Evolutionary conservation across 2,329 filamentous ascomycete genomes (phyloP), one percentile per base, ranked within the genome.

Genomic region (Metarhizium brunneum): DNA sequence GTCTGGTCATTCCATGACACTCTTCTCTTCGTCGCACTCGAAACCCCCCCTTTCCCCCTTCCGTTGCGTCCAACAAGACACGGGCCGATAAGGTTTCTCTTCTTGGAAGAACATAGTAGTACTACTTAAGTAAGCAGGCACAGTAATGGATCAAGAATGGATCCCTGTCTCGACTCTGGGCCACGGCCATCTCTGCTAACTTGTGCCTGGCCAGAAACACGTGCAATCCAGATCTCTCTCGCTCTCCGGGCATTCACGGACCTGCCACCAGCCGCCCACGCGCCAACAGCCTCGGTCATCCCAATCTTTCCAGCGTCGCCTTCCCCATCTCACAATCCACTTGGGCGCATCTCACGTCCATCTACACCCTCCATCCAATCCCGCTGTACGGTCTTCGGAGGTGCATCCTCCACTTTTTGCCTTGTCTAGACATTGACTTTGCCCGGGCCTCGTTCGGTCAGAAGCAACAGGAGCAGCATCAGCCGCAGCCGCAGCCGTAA

Each of bases 191-290:
- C 25, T 25, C 25, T 16, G n/a, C 40, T 43, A n/a, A 43, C 40
- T 18, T 43, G 40, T 43, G 47, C 47, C 47, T 48, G 47, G 47
- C 5, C 35, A 52, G 36, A 53, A 35, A 53, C 51, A 53, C 51
- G 51, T 53, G 51, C 51, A 36, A 38, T 32, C 8, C 30, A 32
- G 25, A 8, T 32, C n/a, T 18, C n/a, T 35, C 47, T 20, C 20
- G 6, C 47, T 35, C 47, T 49, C 50, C 51, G 51, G 51, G 29
- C 51, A 53, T n/a, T 53, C 42, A 53, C 42, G 51, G 40, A 51
- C 35, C 50, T n/a, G 6, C 20, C 8, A 25, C 43, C 7, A 6
- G 16, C 29, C 32, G 11, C 35, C 8, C 32, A 14, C 51, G 25
- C 16, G n/a, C 38, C 13, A 47, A 53, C 38, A 53, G 51, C 42